Evolutionary conservation across 306 rosid species (phyloP).

Genomic region (Oxytropis ochrocephala): DNA sequence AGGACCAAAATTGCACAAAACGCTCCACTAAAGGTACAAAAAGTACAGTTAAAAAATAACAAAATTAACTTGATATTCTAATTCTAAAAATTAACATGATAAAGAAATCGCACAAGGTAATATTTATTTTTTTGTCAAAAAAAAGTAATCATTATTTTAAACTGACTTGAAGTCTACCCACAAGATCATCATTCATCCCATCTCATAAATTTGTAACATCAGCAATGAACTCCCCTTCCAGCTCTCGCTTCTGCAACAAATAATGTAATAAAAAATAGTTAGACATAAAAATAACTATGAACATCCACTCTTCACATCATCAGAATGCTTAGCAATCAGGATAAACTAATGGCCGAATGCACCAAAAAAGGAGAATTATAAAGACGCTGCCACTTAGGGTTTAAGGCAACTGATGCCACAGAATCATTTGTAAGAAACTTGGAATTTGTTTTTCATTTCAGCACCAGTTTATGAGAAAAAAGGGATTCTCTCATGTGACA

Average conservation of each 20-base stretch:
- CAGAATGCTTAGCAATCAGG: background rate
- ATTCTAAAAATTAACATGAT: too few species aligned
- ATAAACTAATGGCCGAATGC: background rate
- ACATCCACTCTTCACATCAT: background rate
- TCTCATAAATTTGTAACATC: slow-evolving; percentile 31
- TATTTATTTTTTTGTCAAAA: too few species aligned
- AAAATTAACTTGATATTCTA: too few species aligned
- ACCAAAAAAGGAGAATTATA: background rate
- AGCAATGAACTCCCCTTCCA: slow-evolving; percentile 29
- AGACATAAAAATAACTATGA: background rate
- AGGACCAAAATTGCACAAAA: too few species aligned
- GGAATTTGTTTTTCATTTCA: background rate
- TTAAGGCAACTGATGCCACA: background rate
- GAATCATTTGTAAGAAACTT: background rate
- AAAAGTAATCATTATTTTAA: background rate
- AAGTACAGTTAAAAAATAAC: too few species aligned
- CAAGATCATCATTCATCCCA: slow-evolving; percentile 23
- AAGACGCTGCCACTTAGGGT: background rate
- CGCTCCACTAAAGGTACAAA: too few species aligned
- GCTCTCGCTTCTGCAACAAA: slow-evolving; percentile 27
- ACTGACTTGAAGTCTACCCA: background rate
- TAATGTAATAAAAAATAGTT: slow-evolving; percentile 6
- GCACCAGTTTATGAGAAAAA: too few species aligned
- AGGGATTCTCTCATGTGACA: too few species aligned
- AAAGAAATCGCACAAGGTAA: too few species aligned